Conservation (phyloP, 2,329 filamentous ascomycete species). For the Beauveria pseudobassiana region DNA sequence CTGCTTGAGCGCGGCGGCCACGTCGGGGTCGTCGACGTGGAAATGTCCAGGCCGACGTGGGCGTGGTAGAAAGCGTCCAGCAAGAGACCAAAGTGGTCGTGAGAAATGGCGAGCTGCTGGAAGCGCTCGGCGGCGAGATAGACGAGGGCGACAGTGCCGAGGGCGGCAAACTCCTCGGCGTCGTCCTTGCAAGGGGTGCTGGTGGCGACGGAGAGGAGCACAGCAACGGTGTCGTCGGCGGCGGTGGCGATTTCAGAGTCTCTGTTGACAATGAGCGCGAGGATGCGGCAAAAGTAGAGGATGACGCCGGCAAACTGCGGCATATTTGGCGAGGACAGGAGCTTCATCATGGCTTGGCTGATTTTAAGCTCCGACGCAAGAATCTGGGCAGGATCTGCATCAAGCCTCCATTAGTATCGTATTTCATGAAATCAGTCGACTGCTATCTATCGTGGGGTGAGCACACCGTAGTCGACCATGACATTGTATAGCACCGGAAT, state of each 20-base stretch:
- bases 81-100: slow-evolving; percentile 33
- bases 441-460: too few species aligned
- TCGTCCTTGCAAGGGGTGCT: slow-evolving; percentile 34
- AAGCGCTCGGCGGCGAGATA: slow-evolving; percentile 49
- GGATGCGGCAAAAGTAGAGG: slow-evolving; percentile 47
- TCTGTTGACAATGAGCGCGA: slow-evolving; percentile 46
- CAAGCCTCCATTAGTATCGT: background rate
- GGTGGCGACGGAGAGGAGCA: slow-evolving; percentile 43
- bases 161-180: slow-evolving; percentile 45
- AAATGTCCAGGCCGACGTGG: slow-evolving; percentile 33
- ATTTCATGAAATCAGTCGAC: background rate
- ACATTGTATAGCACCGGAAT: slow-evolving; percentile 57
- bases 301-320: slow-evolving; percentile 35
- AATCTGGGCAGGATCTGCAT: slow-evolving; percentile 47
- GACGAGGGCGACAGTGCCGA: slow-evolving; percentile 44
- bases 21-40: slow-evolving; percentile 39
- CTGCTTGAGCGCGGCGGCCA: slow-evolving; percentile 35
- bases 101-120: slow-evolving; percentile 39
- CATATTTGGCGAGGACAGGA: slow-evolving; percentile 40
- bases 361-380: slow-evolving; percentile 46
- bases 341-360: slow-evolving; percentile 39
- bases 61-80: slow-evolving; percentile 41
- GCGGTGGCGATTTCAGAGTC: slow-evolving; percentile 40
- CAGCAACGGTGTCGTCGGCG: slow-evolving; percentile 36
- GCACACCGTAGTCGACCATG: slow-evolving; percentile 54